These are phyloP conservation scores for Diaporthe citri DNA, from an alignment of 2,329 filamentous ascomycete species.

Conservation along the genomic window DNA sequence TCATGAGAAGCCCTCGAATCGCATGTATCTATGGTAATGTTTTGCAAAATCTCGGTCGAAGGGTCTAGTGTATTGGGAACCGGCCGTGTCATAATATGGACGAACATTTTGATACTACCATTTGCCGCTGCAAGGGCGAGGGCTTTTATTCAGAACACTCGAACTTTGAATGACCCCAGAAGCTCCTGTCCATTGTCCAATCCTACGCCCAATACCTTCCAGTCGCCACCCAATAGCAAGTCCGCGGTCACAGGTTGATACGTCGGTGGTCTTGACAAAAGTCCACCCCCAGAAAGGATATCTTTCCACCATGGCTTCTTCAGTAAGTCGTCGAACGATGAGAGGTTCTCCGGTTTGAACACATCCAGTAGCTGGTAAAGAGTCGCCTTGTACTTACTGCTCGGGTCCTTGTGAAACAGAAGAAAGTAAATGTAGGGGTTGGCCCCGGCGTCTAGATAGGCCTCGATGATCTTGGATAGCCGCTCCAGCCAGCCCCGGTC, in stretches of 20 bases:
- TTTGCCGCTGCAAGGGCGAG: too few species aligned
- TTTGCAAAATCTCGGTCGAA: too few species aligned
- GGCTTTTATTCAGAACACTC: neutral
- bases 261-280: neutral
- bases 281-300: neutral
- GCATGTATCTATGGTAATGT: too few species aligned
- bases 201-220: neutral
- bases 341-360: constrained; percentile 9
- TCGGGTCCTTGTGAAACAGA: neutral
- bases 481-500: constrained; percentile 5
- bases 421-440: neutral
- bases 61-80: too few species aligned
- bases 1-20: too few species aligned
- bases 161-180: neutral
- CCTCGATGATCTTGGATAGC: neutral
- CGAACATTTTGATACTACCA: too few species aligned
- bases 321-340: neutral
- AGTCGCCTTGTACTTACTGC: neutral
- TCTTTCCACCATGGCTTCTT: constrained; percentile 20
- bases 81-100: too few species aligned
- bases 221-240: neutral
- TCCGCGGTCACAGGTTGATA: neutral
- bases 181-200: constrained; percentile 3
- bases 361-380: constrained; percentile 6
- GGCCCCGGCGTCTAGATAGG: neutral